These are phyloP conservation scores for Eragrostis nindensis DNA, from an alignment of 176 grass and related monocot species.

Conservation along the genomic window DNA sequence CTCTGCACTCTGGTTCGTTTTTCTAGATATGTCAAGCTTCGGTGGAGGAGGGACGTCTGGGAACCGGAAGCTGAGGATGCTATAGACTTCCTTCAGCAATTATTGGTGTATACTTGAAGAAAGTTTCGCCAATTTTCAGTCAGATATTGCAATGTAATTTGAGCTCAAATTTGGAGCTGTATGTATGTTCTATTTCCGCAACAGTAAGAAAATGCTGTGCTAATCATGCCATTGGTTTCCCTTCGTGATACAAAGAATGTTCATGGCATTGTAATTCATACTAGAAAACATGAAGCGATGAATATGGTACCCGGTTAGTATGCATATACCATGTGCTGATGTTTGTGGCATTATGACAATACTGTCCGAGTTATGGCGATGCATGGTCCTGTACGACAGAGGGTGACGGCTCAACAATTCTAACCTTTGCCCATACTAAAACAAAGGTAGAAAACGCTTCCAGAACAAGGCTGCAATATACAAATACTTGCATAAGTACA, in stretches of 20 bases:
- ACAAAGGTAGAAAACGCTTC: not conserved
- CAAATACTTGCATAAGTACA: not conserved
- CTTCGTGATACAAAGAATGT: not conserved
- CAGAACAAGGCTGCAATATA: not conserved
- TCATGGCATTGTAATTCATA: not conserved
- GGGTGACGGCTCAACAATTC: conserved; percentile 13
- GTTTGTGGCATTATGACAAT: not conserved
- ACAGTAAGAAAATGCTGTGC: not conserved
- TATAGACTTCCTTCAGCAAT: not conserved
- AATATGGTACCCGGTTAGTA: not conserved
- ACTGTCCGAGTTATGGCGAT: not conserved
- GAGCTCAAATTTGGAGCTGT: conserved; percentile 6
- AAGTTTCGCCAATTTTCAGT: not conserved
- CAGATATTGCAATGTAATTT: not conserved
- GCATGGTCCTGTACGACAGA: not conserved
- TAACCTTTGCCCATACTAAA: not conserved
- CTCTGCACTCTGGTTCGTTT: not conserved
- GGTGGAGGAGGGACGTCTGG: conserved; percentile 18
- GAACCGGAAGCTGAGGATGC: conserved; percentile 45
- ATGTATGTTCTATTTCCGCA: not conserved
- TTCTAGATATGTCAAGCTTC: conserved; percentile 46
- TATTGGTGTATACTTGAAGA: not conserved
- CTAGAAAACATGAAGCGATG: no score
- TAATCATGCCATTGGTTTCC: no score
- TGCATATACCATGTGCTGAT: not conserved